A percentile compares a stretch with the other conserved stretches of the same genome.
phyloP scores from a whole-genome alignment of 2,329 filamentous ascomycete species.

The Penicillium sp. region DNA sequence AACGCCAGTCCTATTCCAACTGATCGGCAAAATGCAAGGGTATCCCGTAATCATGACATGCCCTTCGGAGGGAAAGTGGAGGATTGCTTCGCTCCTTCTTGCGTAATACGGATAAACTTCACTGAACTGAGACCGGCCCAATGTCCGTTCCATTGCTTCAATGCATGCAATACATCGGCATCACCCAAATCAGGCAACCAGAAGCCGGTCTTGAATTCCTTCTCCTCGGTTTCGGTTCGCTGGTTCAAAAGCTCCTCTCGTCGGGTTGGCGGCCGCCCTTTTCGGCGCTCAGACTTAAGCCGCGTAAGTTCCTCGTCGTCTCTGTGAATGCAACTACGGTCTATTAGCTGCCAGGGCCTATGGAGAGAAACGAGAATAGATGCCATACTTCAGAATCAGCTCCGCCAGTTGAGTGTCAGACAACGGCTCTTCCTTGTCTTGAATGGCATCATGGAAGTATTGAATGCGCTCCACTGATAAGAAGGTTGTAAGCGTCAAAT shows the following conservation, averaged over 20 bases:
- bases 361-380: neutral
- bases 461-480: conserved; percentile 57
- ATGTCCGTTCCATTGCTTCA: conserved; percentile 72
- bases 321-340: conserved; percentile 32
- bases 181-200: conserved; percentile 70
- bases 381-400: conserved; percentile 55
- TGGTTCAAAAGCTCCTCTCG: conserved; percentile 72
- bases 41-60: conserved; percentile 34
- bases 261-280: conserved; percentile 71
- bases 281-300: conserved; percentile 58
- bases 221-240: conserved; percentile 63
- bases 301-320: conserved; percentile 34
- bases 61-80: conserved; percentile 73
- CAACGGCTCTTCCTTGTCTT: conserved; percentile 27
- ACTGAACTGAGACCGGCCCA: conserved; percentile 75
- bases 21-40: conserved; percentile 9
- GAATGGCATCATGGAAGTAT: conserved; percentile 65
- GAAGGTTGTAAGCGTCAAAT: neutral
- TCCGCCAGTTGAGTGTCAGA: conserved; percentile 37
- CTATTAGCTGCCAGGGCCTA: neutral
- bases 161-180: conserved; percentile 56
- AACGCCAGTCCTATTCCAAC: conserved; percentile 16
- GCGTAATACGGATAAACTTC: conserved; percentile 68
- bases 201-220: conserved; percentile 78
- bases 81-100: conserved; percentile 57